Percentiles rank a stretch among this genome's conserved stretches.
phyloP scores from a whole-genome alignment of 768 basidiomycete genomes.

The Lentinula lateritia region DNA sequence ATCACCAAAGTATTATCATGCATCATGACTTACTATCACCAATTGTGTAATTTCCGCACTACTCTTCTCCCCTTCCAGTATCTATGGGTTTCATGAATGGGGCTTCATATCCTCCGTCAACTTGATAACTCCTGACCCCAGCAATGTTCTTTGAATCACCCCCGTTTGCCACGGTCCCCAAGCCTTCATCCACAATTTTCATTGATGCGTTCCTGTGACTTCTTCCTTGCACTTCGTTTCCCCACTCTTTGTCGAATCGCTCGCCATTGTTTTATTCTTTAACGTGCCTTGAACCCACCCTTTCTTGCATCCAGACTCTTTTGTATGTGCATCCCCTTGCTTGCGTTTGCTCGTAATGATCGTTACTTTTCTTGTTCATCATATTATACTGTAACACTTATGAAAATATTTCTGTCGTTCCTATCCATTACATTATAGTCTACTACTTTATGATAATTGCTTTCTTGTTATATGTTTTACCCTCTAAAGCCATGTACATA shows the following conservation, averaged over 20 bases:
- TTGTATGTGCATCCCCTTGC: not conserved
- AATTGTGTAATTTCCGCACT: not conserved
- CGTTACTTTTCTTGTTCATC: not conserved
- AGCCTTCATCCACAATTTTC: not conserved
- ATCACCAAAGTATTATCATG: not conserved
- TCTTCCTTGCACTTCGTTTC: not conserved
- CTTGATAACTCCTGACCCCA: not conserved
- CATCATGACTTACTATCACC: not conserved
- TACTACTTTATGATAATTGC: slow-evolving; percentile 4
- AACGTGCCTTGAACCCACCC: not conserved
- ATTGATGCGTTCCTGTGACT: not conserved
- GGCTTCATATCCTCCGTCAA: not conserved
- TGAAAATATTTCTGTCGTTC: not conserved
- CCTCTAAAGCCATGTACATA: not conserved
- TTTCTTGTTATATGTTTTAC: not conserved
- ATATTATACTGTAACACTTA: not conserved
- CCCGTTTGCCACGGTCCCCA: not conserved
- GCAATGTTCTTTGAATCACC: not conserved
- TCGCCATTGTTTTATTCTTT: not conserved
- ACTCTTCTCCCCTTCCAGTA: not conserved
- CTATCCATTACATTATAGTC: not conserved
- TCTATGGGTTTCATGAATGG: not conserved
- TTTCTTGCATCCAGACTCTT: not conserved
- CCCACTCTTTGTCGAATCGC: not conserved
- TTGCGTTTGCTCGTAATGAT: not conserved